Base-by-base conservation (phyloP, 2,329 filamentous ascomycete species). In the Elsinoe necatrix region DNA sequence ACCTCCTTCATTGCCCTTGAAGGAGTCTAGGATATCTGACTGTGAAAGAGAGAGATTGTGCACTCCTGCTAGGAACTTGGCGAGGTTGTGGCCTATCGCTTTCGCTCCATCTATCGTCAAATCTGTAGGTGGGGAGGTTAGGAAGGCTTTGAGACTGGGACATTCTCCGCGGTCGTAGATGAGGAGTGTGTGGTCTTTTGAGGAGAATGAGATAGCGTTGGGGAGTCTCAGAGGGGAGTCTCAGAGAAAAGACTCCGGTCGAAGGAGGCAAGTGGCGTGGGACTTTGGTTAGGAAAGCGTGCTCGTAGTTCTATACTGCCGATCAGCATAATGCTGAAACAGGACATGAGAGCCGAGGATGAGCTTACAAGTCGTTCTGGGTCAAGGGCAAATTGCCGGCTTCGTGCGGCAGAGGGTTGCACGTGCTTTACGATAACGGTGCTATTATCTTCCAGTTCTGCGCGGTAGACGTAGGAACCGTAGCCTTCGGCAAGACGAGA, bases 381-480 rank as follows among this genome's bases (percentile, higher is more conserved):
- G 18, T 50, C 45, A 6, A 50, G 45, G 2, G 29, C 45, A 3
- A 50, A 20, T 31, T 50, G 45, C 9, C 11, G 23, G 4, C 20
- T 14, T 11, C 25, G 25, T 4, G 45, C 45, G 18, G 45, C 45
- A 25, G 18, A 50, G 12, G 45, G 25, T 34, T 50, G 23, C 12
- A 50, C 45, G 29, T 50, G 45, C 45, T 50, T 50, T 14, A 50
- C 45, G 23, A 50, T 50, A 12, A 50, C 12, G 16, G 45, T 29
- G 25, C 12, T 31, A 16, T 50, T 18, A 16, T 50, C 45, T 18
- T 29, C 45, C 14, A 50, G 16, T 5, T 29, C 27, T 2, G 45
- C 45, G 3, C 45, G 45, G 11, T 50, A 50, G 25, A 50, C 25
- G 9, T 16, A 50, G 3, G 45, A 50, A 14, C 45, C 23, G 14